phyloP scores from a whole-genome alignment of 2,329 filamentous ascomycete species.

The Neonectria neomacrospora region DNA sequence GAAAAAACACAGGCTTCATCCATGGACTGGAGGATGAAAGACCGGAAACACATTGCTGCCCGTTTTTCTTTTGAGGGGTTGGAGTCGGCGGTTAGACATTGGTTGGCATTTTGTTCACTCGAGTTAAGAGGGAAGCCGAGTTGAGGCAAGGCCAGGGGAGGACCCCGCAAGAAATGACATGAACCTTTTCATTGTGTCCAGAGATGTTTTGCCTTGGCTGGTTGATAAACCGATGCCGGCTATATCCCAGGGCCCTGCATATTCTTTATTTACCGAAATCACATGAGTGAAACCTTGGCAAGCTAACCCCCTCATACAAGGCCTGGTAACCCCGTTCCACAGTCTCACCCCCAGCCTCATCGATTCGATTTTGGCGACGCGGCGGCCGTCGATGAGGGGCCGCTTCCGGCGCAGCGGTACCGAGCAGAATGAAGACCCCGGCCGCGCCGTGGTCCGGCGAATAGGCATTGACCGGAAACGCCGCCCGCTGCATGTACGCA shows the following conservation, averaged over 20 bases:
- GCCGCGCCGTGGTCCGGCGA: background rate
- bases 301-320: background rate
- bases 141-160: constrained; percentile 28
- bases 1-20: constrained; percentile 21
- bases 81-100: constrained; percentile 43
- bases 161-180: constrained; percentile 27
- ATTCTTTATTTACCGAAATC: background rate
- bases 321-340: background rate
- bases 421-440: background rate
- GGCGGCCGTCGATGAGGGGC: constrained; percentile 18
- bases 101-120: constrained; percentile 32
- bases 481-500: background rate
- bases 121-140: constrained; percentile 37
- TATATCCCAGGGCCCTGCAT: background rate
- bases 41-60: constrained; percentile 18
- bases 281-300: background rate
- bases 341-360: background rate
- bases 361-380: background rate
- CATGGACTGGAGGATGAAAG: constrained; percentile 14
- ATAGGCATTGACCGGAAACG: background rate
- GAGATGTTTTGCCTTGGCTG: background rate
- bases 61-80: constrained; percentile 34
- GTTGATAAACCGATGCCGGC: background rate
- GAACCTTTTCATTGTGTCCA: constrained; percentile 11
- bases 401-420: constrained; percentile 21